These are phyloP conservation scores for Rhododendron vialii DNA, from an alignment of 148 eudicot species.

Conservation along the genomic window DNA sequence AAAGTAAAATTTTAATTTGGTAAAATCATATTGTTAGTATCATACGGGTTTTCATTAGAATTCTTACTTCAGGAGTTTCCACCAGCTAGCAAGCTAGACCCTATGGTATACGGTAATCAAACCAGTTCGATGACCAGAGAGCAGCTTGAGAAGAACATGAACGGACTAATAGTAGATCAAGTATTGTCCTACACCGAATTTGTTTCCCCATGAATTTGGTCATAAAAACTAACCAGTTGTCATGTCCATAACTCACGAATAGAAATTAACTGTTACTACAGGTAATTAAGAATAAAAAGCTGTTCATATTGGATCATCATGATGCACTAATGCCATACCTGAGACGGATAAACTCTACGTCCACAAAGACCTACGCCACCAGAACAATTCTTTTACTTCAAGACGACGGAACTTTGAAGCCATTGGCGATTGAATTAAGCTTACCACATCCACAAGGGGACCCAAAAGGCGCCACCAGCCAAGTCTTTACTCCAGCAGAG, in stretches of 20 bases:
- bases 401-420: slow-evolving; percentile 77
- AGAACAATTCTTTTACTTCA: slow-evolving; percentile 73
- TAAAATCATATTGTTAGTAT: background rate
- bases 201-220: background rate
- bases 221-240: background rate
- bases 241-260: background rate
- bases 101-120: slow-evolving; percentile 58
- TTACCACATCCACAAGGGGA: slow-evolving; percentile 71
- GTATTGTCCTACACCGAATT: slow-evolving; percentile 26
- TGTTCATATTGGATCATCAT: slow-evolving; percentile 81
- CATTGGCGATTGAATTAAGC: slow-evolving; percentile 82
- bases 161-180: slow-evolving; percentile 50
- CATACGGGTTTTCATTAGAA: background rate
- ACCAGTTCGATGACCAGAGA: slow-evolving; percentile 61
- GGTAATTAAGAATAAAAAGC: slow-evolving; percentile 58
- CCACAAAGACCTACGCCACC: slow-evolving; percentile 73
- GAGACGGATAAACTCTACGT: slow-evolving; percentile 48
- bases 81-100: slow-evolving; percentile 70
- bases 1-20: slow-evolving; percentile 4
- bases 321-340: slow-evolving; percentile 82
- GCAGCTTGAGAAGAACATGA: slow-evolving; percentile 61
- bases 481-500: slow-evolving; percentile 64
- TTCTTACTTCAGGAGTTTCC: slow-evolving; percentile 67
- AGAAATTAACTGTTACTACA: slow-evolving; percentile 12
- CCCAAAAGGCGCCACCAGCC: slow-evolving; percentile 48